Percentiles rank a stretch among this genome's conserved stretches.
Evolutionary conservation across 2,329 filamentous ascomycete species (phyloP).

Genomic region (Rachicladosporium sp.): DNA sequence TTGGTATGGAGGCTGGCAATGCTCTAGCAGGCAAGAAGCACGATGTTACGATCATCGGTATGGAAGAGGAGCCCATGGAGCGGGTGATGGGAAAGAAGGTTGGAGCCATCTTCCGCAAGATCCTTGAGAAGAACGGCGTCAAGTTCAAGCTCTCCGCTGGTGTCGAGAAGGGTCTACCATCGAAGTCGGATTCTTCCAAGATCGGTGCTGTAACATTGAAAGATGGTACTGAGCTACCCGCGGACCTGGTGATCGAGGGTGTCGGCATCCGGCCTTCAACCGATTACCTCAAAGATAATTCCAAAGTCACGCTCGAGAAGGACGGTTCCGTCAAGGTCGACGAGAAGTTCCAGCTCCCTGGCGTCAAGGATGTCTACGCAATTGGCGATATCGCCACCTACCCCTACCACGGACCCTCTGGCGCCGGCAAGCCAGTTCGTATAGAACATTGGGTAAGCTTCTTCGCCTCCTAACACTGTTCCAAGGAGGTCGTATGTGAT

Average conservation of each 20-base stretch:
- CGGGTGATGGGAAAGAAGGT: slow-evolving; percentile 73
- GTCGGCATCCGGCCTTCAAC: slow-evolving; percentile 83
- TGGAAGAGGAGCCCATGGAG: slow-evolving; percentile 76
- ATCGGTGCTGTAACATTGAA: slow-evolving; percentile 75
- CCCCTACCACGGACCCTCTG: slow-evolving; percentile 83
- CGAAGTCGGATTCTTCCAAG: slow-evolving; percentile 50
- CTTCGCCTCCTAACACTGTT: too few relatives aligned
- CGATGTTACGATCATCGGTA: slow-evolving; percentile 73
- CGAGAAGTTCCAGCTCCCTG: slow-evolving; percentile 63
- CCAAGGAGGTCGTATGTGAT: too few relatives aligned
- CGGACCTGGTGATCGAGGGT: slow-evolving; percentile 83
- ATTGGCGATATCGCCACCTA: slow-evolving; percentile 92
- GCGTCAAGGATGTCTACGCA: slow-evolving; percentile 74
- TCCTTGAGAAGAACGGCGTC: slow-evolving; percentile 73
- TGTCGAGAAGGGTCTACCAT: slow-evolving; percentile 73
- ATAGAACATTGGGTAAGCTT: slow-evolving; percentile 73
- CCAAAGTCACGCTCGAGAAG: slow-evolving; percentile 59
- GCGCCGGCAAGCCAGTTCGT: slow-evolving; percentile 58
- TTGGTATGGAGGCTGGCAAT: slow-evolving; percentile 94
- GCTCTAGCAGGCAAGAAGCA: slow-evolving; percentile 65
- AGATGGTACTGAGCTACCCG: slow-evolving; percentile 71
- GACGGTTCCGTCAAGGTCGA: slow-evolving; percentile 82
- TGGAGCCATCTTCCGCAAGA: slow-evolving; percentile 65
- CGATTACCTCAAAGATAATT: slow-evolving; percentile 64
- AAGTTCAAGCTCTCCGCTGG: slow-evolving; percentile 74